Evolutionary conservation across 495 filamentous ascomycete species (phyloP), one percentile per base, ranked within the genome.

Genomic region (Platismatia glauca): DNA sequence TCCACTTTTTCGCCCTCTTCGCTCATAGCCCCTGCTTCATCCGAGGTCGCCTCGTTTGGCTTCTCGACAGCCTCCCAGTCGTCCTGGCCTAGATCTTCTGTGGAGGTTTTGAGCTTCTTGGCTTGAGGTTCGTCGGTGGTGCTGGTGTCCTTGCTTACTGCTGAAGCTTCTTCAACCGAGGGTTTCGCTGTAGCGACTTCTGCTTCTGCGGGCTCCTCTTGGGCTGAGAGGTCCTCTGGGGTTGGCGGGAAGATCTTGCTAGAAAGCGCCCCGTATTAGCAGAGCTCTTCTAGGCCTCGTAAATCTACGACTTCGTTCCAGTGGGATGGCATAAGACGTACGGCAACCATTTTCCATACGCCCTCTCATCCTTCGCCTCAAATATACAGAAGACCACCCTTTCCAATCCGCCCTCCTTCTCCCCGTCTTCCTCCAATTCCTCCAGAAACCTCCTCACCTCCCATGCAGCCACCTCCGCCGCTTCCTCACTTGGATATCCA

Each of bases 301-400:
- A n/a, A n/a, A n/a, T n/a, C n/a, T n/a, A n/a, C n/a, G n/a, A n/a
- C n/a, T n/a, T n/a, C n/a, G n/a, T n/a, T n/a, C n/a, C n/a, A n/a
- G n/a, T n/a, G n/a, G 27, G 24, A n/a, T 7, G n/a, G 18, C n/a
- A 22, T 63, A 24, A 68, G 13, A 82, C 89, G 81, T 70, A 95
- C 91, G 93, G 89, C 24, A 94, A 72, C 43, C 74, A 70, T 46
- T 81, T 66, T 31, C 83, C 76, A 71, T 97, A 97, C 18, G 86
- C 87, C 44, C 71, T 67, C 66, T 85, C 81, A 72, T 97, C 92
- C 74, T 93, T 91, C 39, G 70, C 69, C 72, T 87, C 81, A 71
- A 93, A 96, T 33, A 82, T 89, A 66, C 87, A 89, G 74, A 97
- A 91, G 13, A 96, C 78, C 9, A 96, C 81, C 61, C 84, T 81